Evolutionary conservation across 2,329 filamentous ascomycete species (phyloP).

Genomic region (Aureobasidium sp.): DNA sequence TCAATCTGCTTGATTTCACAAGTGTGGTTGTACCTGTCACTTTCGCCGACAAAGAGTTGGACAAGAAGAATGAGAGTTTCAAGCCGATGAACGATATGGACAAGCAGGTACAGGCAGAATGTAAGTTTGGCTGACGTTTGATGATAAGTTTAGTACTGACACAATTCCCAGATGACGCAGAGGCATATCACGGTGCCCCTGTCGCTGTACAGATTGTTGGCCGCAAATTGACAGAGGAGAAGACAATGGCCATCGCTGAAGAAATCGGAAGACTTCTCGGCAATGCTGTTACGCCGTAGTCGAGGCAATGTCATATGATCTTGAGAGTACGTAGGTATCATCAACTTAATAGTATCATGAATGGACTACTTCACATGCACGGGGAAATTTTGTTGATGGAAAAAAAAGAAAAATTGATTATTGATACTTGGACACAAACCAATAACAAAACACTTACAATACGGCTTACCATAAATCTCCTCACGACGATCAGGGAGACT

Average conservation of each 20-base stretch:
- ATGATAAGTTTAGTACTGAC: no score
- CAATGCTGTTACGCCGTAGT: slow-evolving; percentile 7
- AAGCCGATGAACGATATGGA: slow-evolving; percentile 43
- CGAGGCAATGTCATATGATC: no score
- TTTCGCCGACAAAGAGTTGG: slow-evolving; percentile 55
- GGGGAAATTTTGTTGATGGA: no score
- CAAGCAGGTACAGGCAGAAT: slow-evolving; percentile 41
- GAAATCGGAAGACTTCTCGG: slow-evolving; percentile 28
- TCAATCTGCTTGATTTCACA: slow-evolving; percentile 66
- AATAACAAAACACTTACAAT: no score
- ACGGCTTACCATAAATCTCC: no score
- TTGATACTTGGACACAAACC: no score
- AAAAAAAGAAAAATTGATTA: no score
- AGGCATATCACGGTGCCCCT: slow-evolving; percentile 35
- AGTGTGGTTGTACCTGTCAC: slow-evolving; percentile 62
- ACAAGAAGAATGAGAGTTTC: slow-evolving; percentile 41
- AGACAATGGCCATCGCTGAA: slow-evolving; percentile 39
- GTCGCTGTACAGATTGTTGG: slow-evolving; percentile 40
- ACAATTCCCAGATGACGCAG: slow-evolving; percentile 36
- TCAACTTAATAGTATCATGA: no score
- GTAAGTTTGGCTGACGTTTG: slow-evolving; percentile 35
- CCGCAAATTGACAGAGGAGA: slow-evolving; percentile 39
- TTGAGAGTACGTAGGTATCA: no score
- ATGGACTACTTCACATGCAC: no score
- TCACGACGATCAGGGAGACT: no score